phyloP scores from a whole-genome alignment of 768 basidiomycete genomes.

The Suillus spraguei region DNA sequence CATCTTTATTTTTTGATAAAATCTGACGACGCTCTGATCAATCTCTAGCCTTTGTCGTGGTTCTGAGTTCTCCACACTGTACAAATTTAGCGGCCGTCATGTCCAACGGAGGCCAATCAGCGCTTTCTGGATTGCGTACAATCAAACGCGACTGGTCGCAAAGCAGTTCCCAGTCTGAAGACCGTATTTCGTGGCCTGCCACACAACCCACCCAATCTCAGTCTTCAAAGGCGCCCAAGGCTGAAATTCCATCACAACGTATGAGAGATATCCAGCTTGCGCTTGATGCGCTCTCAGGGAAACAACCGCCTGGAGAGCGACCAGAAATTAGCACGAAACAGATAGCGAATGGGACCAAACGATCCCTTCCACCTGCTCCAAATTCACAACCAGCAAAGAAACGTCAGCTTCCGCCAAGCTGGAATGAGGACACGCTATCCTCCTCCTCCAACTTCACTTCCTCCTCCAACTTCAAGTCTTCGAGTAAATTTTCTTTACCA shows the following conservation, averaged over 20 bases:
- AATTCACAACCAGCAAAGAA: slow-evolving; percentile 47
- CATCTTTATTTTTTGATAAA: neutral
- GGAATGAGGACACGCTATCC: slow-evolving; percentile 41
- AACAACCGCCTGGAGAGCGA: slow-evolving; percentile 18
- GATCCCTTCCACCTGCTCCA: slow-evolving; percentile 25
- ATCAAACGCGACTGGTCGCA: slow-evolving; percentile 66
- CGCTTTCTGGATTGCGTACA: slow-evolving; percentile 61
- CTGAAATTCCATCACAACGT: slow-evolving; percentile 38
- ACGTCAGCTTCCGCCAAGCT: slow-evolving; percentile 55
- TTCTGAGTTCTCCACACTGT: neutral
- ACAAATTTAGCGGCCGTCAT: slow-evolving; percentile 14
- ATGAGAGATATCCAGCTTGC: slow-evolving; percentile 63
- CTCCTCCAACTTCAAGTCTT: slow-evolving; percentile 35
- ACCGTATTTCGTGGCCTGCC: slow-evolving; percentile 46
- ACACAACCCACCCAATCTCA: slow-evolving; percentile 22
- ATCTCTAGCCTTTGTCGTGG: too few relatives aligned
- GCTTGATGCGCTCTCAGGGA: slow-evolving; percentile 44
- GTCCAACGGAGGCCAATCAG: slow-evolving; percentile 30
- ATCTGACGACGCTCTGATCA: neutral
- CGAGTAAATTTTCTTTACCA: slow-evolving; percentile 20
- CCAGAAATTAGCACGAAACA: slow-evolving; percentile 19
- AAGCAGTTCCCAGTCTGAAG: slow-evolving; percentile 38
- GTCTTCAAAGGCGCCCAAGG: slow-evolving; percentile 20
- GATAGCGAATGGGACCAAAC: slow-evolving; percentile 36
- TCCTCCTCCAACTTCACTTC: slow-evolving; percentile 40